Conservation (phyloP, 352 stramenopile species). For the Lagenidium giganteum region DNA sequence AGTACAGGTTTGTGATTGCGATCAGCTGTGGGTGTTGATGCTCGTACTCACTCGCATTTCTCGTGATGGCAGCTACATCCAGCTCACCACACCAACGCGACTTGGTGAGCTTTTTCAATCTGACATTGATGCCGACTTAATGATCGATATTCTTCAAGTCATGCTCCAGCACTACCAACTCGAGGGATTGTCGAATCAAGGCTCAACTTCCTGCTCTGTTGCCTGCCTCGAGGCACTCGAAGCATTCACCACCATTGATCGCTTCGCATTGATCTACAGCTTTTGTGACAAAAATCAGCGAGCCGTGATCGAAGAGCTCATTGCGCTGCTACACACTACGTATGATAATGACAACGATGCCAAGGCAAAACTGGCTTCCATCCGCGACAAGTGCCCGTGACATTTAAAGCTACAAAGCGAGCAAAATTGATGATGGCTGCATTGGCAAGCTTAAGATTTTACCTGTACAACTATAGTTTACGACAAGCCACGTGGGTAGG, state of each 20-base stretch:
- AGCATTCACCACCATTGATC: slow-evolving; percentile 33
- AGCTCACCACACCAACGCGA: slow-evolving; percentile 34
- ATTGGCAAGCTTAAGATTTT: too few relatives aligned
- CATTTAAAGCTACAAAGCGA: too few relatives aligned
- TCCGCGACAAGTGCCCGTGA: too few relatives aligned
- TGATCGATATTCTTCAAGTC: slow-evolving; percentile 60
- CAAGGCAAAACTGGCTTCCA: too few relatives aligned
- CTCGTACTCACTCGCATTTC: not conserved
- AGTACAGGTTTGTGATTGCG: slow-evolving; percentile 29
- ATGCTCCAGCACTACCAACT: too few relatives aligned
- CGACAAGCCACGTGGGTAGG: too few relatives aligned
- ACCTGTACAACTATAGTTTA: too few relatives aligned
- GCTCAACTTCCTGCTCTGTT: too few relatives aligned
- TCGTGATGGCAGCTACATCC: slow-evolving; percentile 39
- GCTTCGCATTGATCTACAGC: slow-evolving; percentile 57
- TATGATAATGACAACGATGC: not conserved
- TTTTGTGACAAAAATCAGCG: slow-evolving; percentile 72
- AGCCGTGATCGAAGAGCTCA: slow-evolving; percentile 32
- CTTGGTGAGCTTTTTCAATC: slow-evolving; percentile 51
- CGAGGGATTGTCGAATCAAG: too few relatives aligned
- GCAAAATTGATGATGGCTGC: too few relatives aligned
- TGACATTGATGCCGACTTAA: slow-evolving; percentile 70
- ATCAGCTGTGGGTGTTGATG: not conserved
- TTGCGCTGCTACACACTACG: slow-evolving; percentile 18
- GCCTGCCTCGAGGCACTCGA: slow-evolving; percentile 25